Percentiles rank a stretch among this genome's conserved stretches.
phyloP scores from a whole-genome alignment of 139 green algal genomes.

The Limnomonas spitsbergensis region DNA sequence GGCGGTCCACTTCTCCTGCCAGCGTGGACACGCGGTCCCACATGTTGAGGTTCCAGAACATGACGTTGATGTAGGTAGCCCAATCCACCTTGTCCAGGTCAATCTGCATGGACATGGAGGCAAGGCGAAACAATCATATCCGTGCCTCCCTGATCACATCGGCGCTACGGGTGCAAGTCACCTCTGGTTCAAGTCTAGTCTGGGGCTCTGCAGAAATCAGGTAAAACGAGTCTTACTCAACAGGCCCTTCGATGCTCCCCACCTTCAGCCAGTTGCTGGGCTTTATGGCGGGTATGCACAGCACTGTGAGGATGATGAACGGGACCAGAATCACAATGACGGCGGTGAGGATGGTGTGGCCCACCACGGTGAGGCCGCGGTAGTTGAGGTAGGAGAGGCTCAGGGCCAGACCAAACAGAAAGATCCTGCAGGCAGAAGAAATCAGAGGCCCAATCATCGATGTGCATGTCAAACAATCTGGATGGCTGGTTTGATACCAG shows the following conservation, averaged over 20 bases:
- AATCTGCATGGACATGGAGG: constrained; percentile 20
- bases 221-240: too few relatives aligned
- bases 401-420: constrained; percentile 62
- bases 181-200: too few relatives aligned
- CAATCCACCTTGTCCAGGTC: constrained; percentile 69
- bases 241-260: too few relatives aligned
- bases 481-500: too few relatives aligned
- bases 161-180: too few relatives aligned
- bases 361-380: constrained; percentile 86
- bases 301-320: constrained; percentile 74
- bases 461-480: too few relatives aligned
- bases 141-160: too few relatives aligned
- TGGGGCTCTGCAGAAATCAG: too few relatives aligned
- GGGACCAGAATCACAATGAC: constrained; percentile 78
- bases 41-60: constrained; percentile 88
- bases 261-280: constrained; percentile 63
- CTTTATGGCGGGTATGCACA: constrained; percentile 61
- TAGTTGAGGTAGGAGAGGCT: constrained; percentile 87
- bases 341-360: constrained; percentile 67
- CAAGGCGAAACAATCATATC: not conserved
- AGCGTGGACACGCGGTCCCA: constrained; percentile 85
- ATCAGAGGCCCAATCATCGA: not conserved
- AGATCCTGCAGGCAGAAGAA: constrained; percentile 33
- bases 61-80: constrained; percentile 88
- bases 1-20: constrained; percentile 79